Conservation (phyloP, 2,329 filamentous ascomycete genomes). For the Colletotrichum paranaense region DNA sequence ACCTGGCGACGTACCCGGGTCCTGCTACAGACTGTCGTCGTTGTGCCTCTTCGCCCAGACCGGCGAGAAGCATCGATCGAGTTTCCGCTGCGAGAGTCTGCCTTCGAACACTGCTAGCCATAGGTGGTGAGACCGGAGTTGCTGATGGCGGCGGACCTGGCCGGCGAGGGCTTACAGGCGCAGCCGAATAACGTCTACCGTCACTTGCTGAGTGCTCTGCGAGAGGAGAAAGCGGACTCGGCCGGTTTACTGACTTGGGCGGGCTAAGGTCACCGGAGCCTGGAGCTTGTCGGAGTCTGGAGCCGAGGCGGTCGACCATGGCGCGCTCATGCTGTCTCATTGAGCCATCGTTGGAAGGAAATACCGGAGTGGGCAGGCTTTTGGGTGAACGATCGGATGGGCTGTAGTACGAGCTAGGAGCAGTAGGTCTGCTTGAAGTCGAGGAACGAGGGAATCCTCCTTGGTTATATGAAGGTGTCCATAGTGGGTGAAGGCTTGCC, state of each 20-base stretch:
- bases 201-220: constrained; percentile 6
- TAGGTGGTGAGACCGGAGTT: constrained; percentile 34
- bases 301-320: constrained; percentile 48
- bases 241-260: constrained; percentile 18
- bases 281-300: constrained; percentile 38
- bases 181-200: constrained; percentile 14
- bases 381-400: constrained; percentile 41
- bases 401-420: constrained; percentile 41
- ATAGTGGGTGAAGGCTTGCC: constrained; percentile 44
- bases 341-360: constrained; percentile 46
- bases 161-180: constrained; percentile 24
- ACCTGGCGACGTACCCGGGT: constrained; percentile 16
- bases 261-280: constrained; percentile 30
- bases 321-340: constrained; percentile 51
- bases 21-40: constrained; percentile 41
- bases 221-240: constrained; percentile 33
- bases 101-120: constrained; percentile 31
- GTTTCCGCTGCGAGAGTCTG: constrained; percentile 45
- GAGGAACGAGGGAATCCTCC: constrained; percentile 37
- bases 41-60: constrained; percentile 36
- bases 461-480: constrained; percentile 45
- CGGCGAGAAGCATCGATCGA: constrained; percentile 45
- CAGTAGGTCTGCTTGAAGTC: constrained; percentile 13
- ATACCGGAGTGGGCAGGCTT: constrained; percentile 47
- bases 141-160: constrained; percentile 28